Evolutionary conservation across 345 rosid genomes (phyloP).

Genomic region (Arabidopsis arenosa): DNA sequence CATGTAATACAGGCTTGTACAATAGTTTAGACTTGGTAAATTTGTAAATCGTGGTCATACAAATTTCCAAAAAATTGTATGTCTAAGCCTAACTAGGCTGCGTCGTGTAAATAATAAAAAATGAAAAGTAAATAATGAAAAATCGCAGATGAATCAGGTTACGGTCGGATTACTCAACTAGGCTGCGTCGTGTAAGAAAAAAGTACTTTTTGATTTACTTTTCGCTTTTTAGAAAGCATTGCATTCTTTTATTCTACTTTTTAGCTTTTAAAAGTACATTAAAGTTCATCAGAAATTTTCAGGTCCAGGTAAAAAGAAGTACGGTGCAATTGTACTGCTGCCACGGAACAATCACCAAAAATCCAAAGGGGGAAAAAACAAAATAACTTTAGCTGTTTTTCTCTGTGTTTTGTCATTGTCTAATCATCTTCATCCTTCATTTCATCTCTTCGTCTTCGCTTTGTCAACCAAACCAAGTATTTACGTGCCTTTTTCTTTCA

Average conservation of each 20-base stretch:
- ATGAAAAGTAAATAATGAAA: too few relatives aligned
- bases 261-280: not conserved
- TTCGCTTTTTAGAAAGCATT: conserved; percentile 6
- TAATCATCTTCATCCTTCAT: not conserved
- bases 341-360: conserved; percentile 33
- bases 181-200: conserved; percentile 6
- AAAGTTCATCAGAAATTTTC: not conserved
- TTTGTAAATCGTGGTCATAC: not conserved
- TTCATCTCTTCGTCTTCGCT: conserved; percentile 27
- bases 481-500: conserved; percentile 14
- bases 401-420: conserved; percentile 17
- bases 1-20: not conserved
- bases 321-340: conserved; percentile 44
- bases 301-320: conserved; percentile 27
- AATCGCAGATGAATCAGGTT: not conserved
- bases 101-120: too few relatives aligned
- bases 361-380: conserved; percentile 23
- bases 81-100: too few relatives aligned
- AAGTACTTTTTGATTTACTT: conserved; percentile 10
- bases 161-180: not conserved
- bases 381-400: conserved; percentile 7
- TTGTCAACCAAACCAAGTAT: conserved; percentile 21
- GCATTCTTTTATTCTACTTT: not conserved
- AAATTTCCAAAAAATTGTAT: not conserved
- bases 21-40: not conserved